Evolutionary conservation across 768 basidiomycete genomes (phyloP).

Genomic region (Suillus placidus): DNA sequence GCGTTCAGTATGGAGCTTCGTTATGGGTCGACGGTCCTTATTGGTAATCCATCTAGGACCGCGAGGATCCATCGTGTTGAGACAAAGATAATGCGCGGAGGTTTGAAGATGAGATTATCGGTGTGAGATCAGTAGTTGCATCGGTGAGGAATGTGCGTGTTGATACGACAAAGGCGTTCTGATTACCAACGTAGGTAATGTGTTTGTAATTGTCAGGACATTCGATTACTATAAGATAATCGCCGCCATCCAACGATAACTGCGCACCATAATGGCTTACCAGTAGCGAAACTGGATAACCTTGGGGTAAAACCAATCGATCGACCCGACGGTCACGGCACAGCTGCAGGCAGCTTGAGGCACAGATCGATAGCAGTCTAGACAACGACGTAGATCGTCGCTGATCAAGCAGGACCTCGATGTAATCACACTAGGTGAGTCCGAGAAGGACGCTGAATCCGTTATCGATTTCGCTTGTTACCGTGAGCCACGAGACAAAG

Average conservation of each 20-base stretch:
- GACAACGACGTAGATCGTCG: background rate
- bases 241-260: background rate
- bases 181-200: background rate
- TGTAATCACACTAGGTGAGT: constrained; percentile 4
- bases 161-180: background rate
- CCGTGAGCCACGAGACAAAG: background rate
- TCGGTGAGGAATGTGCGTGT: constrained; percentile 5
- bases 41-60: background rate
- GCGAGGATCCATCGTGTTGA: constrained; percentile 9
- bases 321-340: background rate
- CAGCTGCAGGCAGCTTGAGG: background rate
- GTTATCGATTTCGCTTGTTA: constrained; percentile 3
- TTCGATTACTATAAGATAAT: constrained; percentile 1
- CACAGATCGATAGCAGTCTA: background rate
- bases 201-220: background rate
- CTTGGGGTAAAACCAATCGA: background rate
- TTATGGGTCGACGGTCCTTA: background rate
- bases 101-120: constrained; percentile 3
- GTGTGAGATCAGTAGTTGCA: background rate
- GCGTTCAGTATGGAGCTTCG: background rate
- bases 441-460: background rate
- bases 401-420: background rate
- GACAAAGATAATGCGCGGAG: background rate
- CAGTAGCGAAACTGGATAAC: background rate
- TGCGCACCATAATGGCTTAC: background rate